Evolutionary conservation across 2,329 filamentous ascomycete species (phyloP), one percentile per base, ranked within the genome.

Genomic region (Ophiostoma populinum): DNA sequence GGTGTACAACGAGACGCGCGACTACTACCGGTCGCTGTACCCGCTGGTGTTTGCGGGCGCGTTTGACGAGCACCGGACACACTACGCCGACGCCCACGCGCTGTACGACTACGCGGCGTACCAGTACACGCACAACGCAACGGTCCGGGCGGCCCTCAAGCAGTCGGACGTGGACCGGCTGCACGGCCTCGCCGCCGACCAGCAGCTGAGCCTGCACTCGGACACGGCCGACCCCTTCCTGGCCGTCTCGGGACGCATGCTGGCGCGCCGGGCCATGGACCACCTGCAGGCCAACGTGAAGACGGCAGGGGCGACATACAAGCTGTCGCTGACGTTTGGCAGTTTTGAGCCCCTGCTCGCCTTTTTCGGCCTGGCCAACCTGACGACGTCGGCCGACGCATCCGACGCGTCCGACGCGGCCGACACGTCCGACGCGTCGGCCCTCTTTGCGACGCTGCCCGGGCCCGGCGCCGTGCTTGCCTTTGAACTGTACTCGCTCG

Each of bases 381-480:
- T 74, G 7, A n/a, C n/a, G n/a, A n/a, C n/a, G n/a, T n/a, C n/a
- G n/a, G n/a, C n/a, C n/a, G n/a, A n/a, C n/a, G n/a, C n/a, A n/a
- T 57, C 57, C 5, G 59, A 58, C 32, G 47, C 51, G 1, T 51
- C 70, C 34, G 72, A 74, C 47, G 71, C 74, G 48, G 62, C 56
- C n/a, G 60, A 65, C 4, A 51, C 73, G 0, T n/a, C n/a, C n/a
- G n/a, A n/a, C n/a, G n/a, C n/a, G n/a, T n/a, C n/a, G 48, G 62
- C 56, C n/a, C 60, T 65, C 4, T 63, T 58, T 49, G 30, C 48
- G 40, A 21, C 49, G 43, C 43, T 72, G 11, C 74, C 79, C 0
- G 65, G 75, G 43, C 81, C 83, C 24, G 83, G 82, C 0, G 75
- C 74, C 1, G 67, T 70, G 26, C 76, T 92, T 65, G 60, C 69